Base-by-base conservation (phyloP, 805 yeast genomes). In the Yarrowia porcina region DNA sequence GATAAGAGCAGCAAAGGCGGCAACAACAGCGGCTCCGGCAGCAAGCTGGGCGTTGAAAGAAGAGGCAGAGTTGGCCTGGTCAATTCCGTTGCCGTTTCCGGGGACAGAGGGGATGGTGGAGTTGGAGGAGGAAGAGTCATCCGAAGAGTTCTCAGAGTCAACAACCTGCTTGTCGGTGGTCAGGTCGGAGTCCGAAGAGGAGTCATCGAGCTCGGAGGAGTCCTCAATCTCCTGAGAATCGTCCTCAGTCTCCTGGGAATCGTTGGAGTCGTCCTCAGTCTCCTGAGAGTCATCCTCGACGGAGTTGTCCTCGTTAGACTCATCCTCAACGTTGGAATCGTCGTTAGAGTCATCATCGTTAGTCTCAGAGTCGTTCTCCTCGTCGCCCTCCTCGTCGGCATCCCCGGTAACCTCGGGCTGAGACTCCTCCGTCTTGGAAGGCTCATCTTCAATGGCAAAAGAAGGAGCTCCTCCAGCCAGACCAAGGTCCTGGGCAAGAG, bases 21-120 rank as follows among this genome's bases (percentile, higher is more conserved):
- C 59, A 7, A 52, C 13, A 12, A 52, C 59, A n/a, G 44, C 59
- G 17, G 33, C 44, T 1, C 44, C 59, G 33, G 44, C 59, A 18
- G 59, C 59, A n/a, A 52, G 17, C 44, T 52, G 59, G 33, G 33
- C 33, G 38, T 52, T 52, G 59, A 52, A 35, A 3, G 44, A 11
- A 2, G 27, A 11, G 18, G 17, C 59, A 8, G 35, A 21, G 59
- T 52, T 52, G 59, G 59, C 56, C 56, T 49, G 56, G 56, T 49
- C 56, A 7, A 49, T 32, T 1, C 38, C 56, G 39, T n/a, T 32
- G 8, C 39, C 39, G 28, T 12, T 20, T n/a, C n/a, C n/a, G 36
- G 52, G 52, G 13, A 21, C n/a, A 9, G 56, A 2, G 30, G 23
- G 9, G n/a, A 5, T 15, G 45, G 17, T 6, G 9, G 49, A 27